Conservation (phyloP, 2,329 filamentous ascomycete species). For the Exserohilum turcica region DNA sequence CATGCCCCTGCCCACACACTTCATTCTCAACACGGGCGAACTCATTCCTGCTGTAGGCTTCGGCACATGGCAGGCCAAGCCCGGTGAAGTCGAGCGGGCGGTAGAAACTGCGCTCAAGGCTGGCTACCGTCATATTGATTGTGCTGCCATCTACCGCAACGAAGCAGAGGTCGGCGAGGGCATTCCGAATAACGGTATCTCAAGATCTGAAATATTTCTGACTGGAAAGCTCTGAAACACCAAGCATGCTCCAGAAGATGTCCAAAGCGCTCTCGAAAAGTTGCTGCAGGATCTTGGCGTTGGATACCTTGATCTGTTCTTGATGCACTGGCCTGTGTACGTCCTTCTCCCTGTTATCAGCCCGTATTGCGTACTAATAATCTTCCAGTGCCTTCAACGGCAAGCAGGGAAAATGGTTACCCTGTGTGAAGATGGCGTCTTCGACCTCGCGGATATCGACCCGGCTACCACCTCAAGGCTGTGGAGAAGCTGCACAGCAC, state of each 20-base stretch:
- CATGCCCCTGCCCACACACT: constrained; percentile 43
- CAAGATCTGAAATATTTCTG: constrained; percentile 69
- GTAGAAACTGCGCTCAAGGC: constrained; percentile 68
- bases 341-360: not conserved
- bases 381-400: constrained; percentile 23
- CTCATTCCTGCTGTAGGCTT: constrained; percentile 77
- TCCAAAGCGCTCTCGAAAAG: constrained; percentile 62
- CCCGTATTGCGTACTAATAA: not conserved
- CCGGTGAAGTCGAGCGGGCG: constrained; percentile 64
- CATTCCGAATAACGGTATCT: constrained; percentile 66
- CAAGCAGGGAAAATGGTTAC: constrained; percentile 43
- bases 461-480: constrained; percentile 76
- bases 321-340: constrained; percentile 67
- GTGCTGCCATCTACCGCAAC: constrained; percentile 76
- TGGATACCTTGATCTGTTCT: constrained; percentile 69
- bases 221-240: constrained; percentile 83
- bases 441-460: constrained; percentile 75
- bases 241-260: constrained; percentile 67
- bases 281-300: constrained; percentile 65
- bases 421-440: constrained; percentile 61
- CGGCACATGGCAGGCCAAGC: constrained; percentile 75
- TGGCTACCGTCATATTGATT: constrained; percentile 77
- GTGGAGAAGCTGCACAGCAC: constrained; percentile 69
- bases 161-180: constrained; percentile 73
- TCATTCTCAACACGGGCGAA: constrained; percentile 67